Base-by-base conservation (phyloP, 192 early-diverging fungal genomes). In the Mortierella antarctica region DNA sequence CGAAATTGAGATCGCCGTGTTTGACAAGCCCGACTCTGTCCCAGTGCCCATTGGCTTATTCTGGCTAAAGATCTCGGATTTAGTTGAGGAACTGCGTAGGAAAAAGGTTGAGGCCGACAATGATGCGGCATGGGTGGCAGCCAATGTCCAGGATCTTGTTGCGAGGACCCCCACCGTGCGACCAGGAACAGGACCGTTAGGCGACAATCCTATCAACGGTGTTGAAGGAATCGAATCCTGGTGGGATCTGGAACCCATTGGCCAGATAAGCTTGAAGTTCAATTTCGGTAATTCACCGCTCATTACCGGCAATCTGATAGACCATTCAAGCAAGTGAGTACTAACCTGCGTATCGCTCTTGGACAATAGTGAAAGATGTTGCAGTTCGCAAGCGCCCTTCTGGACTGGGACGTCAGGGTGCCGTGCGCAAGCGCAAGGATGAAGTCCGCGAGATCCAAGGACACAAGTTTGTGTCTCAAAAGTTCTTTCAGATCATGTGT, bases 401-500 rank as follows among this genome's bases (percentile, higher is more conserved):
- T 53, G 83, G 72, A 76, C 88, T 80, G 20, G 97, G 97, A 31
- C 95, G 93, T 73, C 87, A 88, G 46, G 92, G 87, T 1, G 93
- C 93, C 12, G 88, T 93, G 62, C 91, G 93, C 68, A 92, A 92
- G 80, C 86, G 88, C 67, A 88, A 95, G 73, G 96, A 96, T 62
- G 89, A 93, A 17, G 89, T 95, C n/a, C 90, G 86, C 13, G 95
- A 96, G 61, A 89, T 93, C 85, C 94, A 93, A 58, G 97, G 98
- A 4, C 98, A 99, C 76, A 95, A 96, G 77, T 98, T 99, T 82
- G 91, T 92, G 63, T 86, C 92, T 20, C 89, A 94, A 68, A 92
- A 92, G 67, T 97, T 96, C 59, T 98, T 97, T 84, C 95, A 97
- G 71, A 95, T 99, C 70, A 97, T 99, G 96, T 95, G 95, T 83